phyloP scores from a whole-genome alignment of 805 yeast species.

The Candida sonorensis region DNA sequence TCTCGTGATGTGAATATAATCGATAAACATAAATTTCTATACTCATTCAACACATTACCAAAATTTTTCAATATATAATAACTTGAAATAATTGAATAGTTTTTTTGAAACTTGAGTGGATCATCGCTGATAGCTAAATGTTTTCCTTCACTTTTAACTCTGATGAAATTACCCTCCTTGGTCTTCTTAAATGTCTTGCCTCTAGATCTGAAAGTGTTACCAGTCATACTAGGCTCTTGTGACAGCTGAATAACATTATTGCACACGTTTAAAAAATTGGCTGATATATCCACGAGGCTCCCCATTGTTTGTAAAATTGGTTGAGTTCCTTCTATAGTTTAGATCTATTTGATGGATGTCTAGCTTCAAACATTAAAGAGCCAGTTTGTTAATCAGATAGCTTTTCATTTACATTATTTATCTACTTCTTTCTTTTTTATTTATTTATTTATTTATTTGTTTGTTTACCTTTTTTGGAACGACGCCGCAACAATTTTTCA shows the following conservation, averaged over 20 bases:
- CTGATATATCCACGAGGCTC: slow-evolving; percentile 23
- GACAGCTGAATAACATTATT: slow-evolving; percentile 17
- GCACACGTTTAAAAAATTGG: slow-evolving; percentile 22
- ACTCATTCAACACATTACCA: slow-evolving; percentile 31
- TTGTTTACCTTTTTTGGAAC: no score
- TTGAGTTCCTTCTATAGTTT: no score
- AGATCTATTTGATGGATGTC: no score
- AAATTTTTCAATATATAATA: slow-evolving; percentile 34
- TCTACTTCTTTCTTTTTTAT: no score
- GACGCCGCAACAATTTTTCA: no score
- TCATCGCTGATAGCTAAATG: slow-evolving; percentile 35
- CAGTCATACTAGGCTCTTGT: slow-evolving; percentile 21
- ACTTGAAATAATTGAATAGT: slow-evolving; percentile 35
- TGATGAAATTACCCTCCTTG: slow-evolving; percentile 37
- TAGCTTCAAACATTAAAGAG: no score
- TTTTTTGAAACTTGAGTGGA: slow-evolving; percentile 18
- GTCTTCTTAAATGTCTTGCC: slow-evolving; percentile 45
- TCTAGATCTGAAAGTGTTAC: slow-evolving; percentile 26
- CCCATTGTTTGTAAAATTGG: neutral
- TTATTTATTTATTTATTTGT: no score
- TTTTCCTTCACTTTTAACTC: slow-evolving; percentile 43
- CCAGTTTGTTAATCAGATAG: no score
- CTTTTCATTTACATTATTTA: no score
- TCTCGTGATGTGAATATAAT: slow-evolving; percentile 45
- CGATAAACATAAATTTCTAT: slow-evolving; percentile 37